Percentiles rank a stretch among this genome's conserved stretches.
Conservation (phyloP, 495 filamentous ascomycete species). For the Penicillium taxi region DNA sequence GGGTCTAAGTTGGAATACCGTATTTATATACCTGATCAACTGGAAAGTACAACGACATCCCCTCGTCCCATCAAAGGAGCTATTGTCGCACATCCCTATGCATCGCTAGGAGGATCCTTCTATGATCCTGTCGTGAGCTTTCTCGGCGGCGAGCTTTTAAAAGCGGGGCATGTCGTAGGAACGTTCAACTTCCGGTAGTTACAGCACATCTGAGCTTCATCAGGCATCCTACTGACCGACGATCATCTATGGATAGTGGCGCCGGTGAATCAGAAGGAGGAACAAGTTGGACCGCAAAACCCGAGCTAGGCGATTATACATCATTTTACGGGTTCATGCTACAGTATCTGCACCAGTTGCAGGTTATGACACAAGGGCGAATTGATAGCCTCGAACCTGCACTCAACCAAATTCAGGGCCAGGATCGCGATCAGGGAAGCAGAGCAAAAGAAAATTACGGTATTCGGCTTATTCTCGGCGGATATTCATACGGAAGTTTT, state of each 20-base stretch:
- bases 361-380: background rate
- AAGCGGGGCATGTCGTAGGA: slow-evolving; percentile 63
- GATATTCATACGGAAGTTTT: slow-evolving; percentile 89
- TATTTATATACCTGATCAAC: slow-evolving; percentile 57
- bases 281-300: slow-evolving; percentile 77
- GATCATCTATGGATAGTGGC: slow-evolving; percentile 47
- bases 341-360: slow-evolving; percentile 53
- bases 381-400: too few relatives aligned
- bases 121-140: slow-evolving; percentile 71
- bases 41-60: slow-evolving; percentile 20
- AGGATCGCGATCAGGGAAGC: background rate
- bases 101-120: slow-evolving; percentile 74
- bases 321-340: slow-evolving; percentile 71
- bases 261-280: slow-evolving; percentile 64
- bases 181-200: slow-evolving; percentile 88
- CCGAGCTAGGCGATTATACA: slow-evolving; percentile 73
- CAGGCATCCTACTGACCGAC: slow-evolving; percentile 2
- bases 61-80: slow-evolving; percentile 52
- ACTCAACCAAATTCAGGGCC: background rate
- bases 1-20: slow-evolving; percentile 65
- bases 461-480: slow-evolving; percentile 53
- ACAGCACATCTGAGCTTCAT: background rate
- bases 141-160: slow-evolving; percentile 53
- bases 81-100: slow-evolving; percentile 86
- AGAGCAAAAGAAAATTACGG: background rate